Conservation (phyloP, 2,329 filamentous ascomycete genomes). For the Neobulgaria alba region DNA sequence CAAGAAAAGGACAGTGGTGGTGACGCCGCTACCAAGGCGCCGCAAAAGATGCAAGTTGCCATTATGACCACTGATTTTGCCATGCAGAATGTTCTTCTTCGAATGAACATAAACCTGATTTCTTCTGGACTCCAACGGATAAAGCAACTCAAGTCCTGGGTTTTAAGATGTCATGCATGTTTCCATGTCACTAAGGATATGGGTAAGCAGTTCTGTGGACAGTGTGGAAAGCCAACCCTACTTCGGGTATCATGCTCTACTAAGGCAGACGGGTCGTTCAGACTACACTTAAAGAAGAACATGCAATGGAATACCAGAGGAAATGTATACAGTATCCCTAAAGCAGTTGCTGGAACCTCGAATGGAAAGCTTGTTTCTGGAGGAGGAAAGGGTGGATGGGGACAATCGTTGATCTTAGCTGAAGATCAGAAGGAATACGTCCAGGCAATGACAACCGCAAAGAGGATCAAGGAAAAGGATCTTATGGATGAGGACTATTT, state of each 20-base stretch:
- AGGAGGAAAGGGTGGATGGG: constrained; percentile 84
- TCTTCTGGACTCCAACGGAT: constrained; percentile 73
- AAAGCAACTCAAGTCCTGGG: constrained; percentile 76
- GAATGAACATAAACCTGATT: constrained; percentile 88
- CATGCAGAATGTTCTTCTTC: constrained; percentile 93
- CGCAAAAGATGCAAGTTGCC: constrained; percentile 71
- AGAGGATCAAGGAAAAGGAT: constrained; percentile 63
- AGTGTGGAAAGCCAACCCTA: constrained; percentile 81
- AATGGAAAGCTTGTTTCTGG: constrained; percentile 62
- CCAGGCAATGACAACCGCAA: constrained; percentile 53
- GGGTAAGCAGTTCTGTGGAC: constrained; percentile 83
- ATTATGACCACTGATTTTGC: constrained; percentile 92
- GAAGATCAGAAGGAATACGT: constrained; percentile 95
- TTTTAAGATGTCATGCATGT: constrained; percentile 89
- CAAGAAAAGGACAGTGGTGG: constrained; percentile 56
- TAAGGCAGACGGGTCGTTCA: constrained; percentile 70
- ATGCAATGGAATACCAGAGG: constrained; percentile 95
- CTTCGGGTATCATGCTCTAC: constrained; percentile 81
- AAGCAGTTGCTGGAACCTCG: constrained; percentile 71
- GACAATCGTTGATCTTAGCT: constrained; percentile 70
- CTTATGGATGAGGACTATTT: constrained; percentile 94
- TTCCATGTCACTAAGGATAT: constrained; percentile 80
- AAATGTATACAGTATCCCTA: constrained; percentile 87
- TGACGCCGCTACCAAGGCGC: constrained; percentile 40
- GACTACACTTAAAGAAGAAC: constrained; percentile 82